These are phyloP conservation scores for Closterium sp. DNA, from an alignment of 139 green algal species.

Conservation along the genomic window DNA sequence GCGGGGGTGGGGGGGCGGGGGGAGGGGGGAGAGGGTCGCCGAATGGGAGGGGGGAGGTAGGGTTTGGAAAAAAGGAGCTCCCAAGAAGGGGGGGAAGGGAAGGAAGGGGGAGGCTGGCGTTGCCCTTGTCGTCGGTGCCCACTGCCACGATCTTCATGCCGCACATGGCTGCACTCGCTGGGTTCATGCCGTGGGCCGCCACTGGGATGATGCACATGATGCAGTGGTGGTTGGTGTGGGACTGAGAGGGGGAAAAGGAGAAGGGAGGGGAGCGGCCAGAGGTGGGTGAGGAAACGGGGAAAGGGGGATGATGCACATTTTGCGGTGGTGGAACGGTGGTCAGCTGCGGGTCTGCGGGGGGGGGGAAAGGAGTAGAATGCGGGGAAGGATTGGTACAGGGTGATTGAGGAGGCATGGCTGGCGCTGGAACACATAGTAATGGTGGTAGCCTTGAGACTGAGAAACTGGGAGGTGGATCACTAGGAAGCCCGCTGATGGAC, in stretches of 20 bases:
- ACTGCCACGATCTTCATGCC: slow-evolving; percentile 95
- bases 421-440: too few species aligned
- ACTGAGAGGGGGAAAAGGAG: slow-evolving; percentile 36
- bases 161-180: slow-evolving; percentile 87
- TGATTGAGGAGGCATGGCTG: too few species aligned
- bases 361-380: too few species aligned
- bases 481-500: too few species aligned
- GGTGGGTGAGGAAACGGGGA: slow-evolving; percentile 76
- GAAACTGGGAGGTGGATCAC: too few species aligned
- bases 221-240: slow-evolving; percentile 75
- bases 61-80: too few species aligned
- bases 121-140: slow-evolving; percentile 79
- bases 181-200: slow-evolving; percentile 97
- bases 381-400: too few species aligned
- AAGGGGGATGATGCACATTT: slow-evolving; percentile 99
- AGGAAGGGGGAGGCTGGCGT: slow-evolving; percentile 73
- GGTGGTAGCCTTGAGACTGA: too few species aligned
- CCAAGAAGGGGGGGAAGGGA: slow-evolving; percentile 91
- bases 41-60: too few species aligned
- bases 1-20: too few species aligned
- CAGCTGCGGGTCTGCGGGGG: too few species aligned
- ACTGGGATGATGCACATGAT: slow-evolving; percentile 91
- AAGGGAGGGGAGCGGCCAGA: not conserved
- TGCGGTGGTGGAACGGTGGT: slow-evolving; percentile 75
- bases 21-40: too few species aligned